Base-by-base conservation (phyloP, 2,329 filamentous ascomycete genomes). In the Penicillium sp. region DNA sequence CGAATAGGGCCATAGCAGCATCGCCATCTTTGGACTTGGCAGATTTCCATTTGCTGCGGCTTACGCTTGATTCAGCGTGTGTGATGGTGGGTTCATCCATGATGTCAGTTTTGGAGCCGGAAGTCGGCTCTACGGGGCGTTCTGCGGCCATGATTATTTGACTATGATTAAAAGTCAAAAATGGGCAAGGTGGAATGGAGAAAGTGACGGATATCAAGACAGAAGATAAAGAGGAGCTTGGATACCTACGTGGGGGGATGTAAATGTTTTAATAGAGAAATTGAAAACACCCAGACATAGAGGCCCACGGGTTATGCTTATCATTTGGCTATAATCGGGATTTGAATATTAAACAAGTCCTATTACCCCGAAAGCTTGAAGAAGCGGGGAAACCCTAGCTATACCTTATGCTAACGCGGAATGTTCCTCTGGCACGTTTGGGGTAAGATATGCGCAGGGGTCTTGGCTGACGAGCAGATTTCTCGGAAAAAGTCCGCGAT, bases 1-100 rank as follows among this genome's bases (percentile, higher is more conserved):
- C 68, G 63, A 84, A 84, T 5, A 84, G 71, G 3, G 76, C 75
- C 70, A 82, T 76, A 2, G 82, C 82, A 0, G 79, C 78, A 63
- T 84, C 81, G 39, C 78, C 78, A 55, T 80, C 77, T 21, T 62
- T 63, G 4, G 66, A 58, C 43, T 70, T 68, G 27, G 64, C 62
- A 7, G 65, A 56, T 26, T 70, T 70, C 65, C 67, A 73, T 61
- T 64, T 66, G n/a, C 59, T 56, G 8, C 58, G 55, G 13, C 54
- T 48, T 43, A 64, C 50, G n/a, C 43, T 59, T n/a, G 59, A 67
- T 53, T 74, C 73, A 1, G 64, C 57, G 31, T 75, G 71, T 3
- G 55, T 54, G 8, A 68, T 55, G 2, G 68, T 65, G 6, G 70
- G 65, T 10, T 61, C 60, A 26, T 70, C 62, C 11, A 49, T 55